phyloP scores from a whole-genome alignment of 306 rosid species.

The Acacia melanoxylon region DNA sequence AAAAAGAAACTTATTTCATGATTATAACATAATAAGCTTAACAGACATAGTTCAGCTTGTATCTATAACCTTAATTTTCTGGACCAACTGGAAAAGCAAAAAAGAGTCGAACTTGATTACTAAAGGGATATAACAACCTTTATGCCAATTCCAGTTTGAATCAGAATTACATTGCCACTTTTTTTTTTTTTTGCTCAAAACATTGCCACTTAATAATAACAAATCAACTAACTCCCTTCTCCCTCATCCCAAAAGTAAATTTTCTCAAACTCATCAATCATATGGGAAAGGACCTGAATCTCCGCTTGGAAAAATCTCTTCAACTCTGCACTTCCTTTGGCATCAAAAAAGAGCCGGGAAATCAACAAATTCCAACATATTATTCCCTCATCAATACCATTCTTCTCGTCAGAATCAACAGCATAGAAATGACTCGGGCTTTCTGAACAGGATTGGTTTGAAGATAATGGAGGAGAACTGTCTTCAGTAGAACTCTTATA shows the following conservation, averaged over 20 bases:
- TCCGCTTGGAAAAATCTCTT: constrained; percentile 62
- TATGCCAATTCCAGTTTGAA: constrained; percentile 14
- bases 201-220: constrained; percentile 1
- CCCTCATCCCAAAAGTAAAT: not conserved
- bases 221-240: not conserved
- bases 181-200: too few species aligned
- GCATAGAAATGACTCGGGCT: constrained; percentile 52
- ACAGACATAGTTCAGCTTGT: not conserved
- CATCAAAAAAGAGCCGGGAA: constrained; percentile 87
- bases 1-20: constrained; percentile 6
- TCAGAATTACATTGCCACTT: constrained; percentile 21
- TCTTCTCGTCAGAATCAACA: constrained; percentile 56
- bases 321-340: constrained; percentile 53
- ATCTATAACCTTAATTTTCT: constrained; percentile 6
- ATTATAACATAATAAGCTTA: constrained; percentile 10
- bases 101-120: not conserved
- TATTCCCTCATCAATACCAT: constrained; percentile 75
- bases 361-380: constrained; percentile 82
- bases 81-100: constrained; percentile 11
- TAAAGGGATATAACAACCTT: constrained; percentile 11
- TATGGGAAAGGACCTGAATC: constrained; percentile 67
- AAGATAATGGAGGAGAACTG: constrained; percentile 34
- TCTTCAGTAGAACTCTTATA: constrained; percentile 48
- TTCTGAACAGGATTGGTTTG: constrained; percentile 40
- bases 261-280: constrained; percentile 22